Evolutionary conservation across 2,329 filamentous ascomycete species (phyloP), one percentile per base, ranked within the genome.

Genomic region (Cladosporium cucumerinum): DNA sequence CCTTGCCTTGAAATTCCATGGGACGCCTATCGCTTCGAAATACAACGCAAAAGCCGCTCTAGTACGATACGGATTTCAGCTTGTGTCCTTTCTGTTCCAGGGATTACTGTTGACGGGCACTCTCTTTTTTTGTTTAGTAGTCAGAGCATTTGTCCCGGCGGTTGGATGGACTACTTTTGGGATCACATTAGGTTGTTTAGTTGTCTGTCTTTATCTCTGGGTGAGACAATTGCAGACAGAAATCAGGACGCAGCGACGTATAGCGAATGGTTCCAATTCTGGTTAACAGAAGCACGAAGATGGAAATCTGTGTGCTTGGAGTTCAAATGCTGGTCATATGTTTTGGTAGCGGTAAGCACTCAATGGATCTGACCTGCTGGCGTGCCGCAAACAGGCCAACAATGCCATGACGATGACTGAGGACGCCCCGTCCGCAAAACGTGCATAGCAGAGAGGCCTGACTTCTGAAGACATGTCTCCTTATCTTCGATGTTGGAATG

Each of bases 41-140:
- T 57, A 55, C 60, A 23, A 55, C 49, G 7, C 11, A 8, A 32
- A 55, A 21, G 11, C 16, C 16, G 18, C 12, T 23, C 3, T 8
- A 12, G n/a, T 55, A 0, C 25, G 60, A 5, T 36, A 30, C 21
- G 10, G 39, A 5, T 30, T 55, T 3, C 32, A 34, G 6, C 0
- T 30, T 18, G 23, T 63, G 5, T 63, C 49, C 2, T 48, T 63
- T 2, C 5, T 21, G 14, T 63, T 63, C 2, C 60, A 63, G 30
- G 49, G 36, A 3, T 11, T 63, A 2, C 21, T 63, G 1, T 28
- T 63, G 4, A n/a, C 52, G 1, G 60, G 60, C 18, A 57, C 49
- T 5, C 25, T 55, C 10, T 63, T 63, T 16, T 63, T 63, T 36
- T 63, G 60, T n/a, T 46, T 63, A 23, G 60, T 63, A 1, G 60